A percentile compares a stretch with the other conserved stretches of the same genome.
These are phyloP conservation scores for Diaporthe eres DNA, from an alignment of 2,329 filamentous ascomycete species.

Conservation along the genomic window DNA sequence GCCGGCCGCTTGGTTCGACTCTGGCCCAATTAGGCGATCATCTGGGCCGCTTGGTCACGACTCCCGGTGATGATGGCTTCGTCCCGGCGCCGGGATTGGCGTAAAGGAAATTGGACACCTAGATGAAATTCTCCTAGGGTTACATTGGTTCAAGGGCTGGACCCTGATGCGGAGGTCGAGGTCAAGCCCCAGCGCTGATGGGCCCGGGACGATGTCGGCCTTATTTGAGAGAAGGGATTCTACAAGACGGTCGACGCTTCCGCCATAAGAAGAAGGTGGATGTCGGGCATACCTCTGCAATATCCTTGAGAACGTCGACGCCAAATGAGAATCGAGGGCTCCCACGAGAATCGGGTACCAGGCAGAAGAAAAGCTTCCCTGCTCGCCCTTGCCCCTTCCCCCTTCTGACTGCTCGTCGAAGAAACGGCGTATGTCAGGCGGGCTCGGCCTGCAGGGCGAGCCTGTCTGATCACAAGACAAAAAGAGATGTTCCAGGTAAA, in stretches of 20 bases:
- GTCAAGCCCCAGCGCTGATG: slow-evolving; percentile 16
- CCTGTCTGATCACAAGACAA: slow-evolving; percentile 9
- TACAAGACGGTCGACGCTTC: slow-evolving; percentile 23
- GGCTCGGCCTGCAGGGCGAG: neutral
- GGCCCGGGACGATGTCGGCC: slow-evolving; percentile 32
- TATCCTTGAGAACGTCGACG: neutral
- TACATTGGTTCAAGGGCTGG: slow-evolving; percentile 25
- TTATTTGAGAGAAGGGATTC: neutral
- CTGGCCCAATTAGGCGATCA: slow-evolving; percentile 26
- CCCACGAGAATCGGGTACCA: neutral
- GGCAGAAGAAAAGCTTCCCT: neutral
- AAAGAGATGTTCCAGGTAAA: slow-evolving; percentile 6
- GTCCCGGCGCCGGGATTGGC: slow-evolving; percentile 20
- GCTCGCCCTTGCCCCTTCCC: neutral
- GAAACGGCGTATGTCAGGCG: slow-evolving; percentile 1
- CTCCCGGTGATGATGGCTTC: slow-evolving; percentile 32
- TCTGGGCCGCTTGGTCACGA: slow-evolving; percentile 21
- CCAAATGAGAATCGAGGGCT: neutral
- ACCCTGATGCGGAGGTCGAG: slow-evolving; percentile 13
- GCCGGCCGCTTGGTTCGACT: slow-evolving; percentile 13
- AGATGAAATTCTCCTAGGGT: neutral
- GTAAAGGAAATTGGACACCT: slow-evolving; percentile 17
- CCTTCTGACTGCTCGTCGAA: neutral
- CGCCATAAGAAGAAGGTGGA: slow-evolving; percentile 17
- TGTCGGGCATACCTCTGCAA: neutral